phyloP scores from a whole-genome alignment of 2,329 filamentous ascomycete genomes.

The Capronia epimyces region DNA sequence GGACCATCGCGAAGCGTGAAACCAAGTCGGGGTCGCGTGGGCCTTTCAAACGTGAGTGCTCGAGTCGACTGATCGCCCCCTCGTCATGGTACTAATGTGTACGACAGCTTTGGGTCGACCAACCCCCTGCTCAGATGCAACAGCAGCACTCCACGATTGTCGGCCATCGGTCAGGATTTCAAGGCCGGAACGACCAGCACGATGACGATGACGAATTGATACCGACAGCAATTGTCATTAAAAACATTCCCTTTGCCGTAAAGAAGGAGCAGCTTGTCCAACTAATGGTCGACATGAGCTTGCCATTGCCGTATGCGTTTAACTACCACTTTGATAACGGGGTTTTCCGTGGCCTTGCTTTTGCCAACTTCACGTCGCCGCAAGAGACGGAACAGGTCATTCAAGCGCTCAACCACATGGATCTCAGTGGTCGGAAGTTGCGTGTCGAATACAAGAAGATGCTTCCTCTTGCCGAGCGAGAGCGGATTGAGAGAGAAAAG shows the following conservation, averaged over 20 bases:
- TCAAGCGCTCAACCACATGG: conserved; percentile 88
- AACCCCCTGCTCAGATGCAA: conserved; percentile 34
- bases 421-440: conserved; percentile 88
- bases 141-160: conserved; percentile 43
- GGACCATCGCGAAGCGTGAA: conserved; percentile 51
- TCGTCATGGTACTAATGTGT: conserved; percentile 11
- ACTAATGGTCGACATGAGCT: conserved; percentile 88
- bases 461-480: conserved; percentile 87
- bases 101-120: conserved; percentile 58
- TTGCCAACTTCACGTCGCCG: conserved; percentile 95
- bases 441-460: conserved; percentile 99
- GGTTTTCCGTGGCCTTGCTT: conserved; percentile 90
- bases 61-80: conserved; percentile 4
- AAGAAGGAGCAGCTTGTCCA: conserved; percentile 92
- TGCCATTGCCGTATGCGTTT: conserved; percentile 95
- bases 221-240: conserved; percentile 96
- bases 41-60: conserved; percentile 66
- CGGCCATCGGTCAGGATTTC: conserved; percentile 37
- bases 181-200: conserved; percentile 40
- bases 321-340: conserved; percentile 98
- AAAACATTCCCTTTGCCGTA: conserved; percentile 98
- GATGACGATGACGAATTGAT: conserved; percentile 74
- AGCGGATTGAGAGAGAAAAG: conserved; percentile 95
- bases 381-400: conserved; percentile 93
- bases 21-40: conserved; percentile 52